Evolutionary conservation across 805 yeast genomes (phyloP), one percentile per base, ranked within the genome.

Genomic region (Starmera amethionina): DNA sequence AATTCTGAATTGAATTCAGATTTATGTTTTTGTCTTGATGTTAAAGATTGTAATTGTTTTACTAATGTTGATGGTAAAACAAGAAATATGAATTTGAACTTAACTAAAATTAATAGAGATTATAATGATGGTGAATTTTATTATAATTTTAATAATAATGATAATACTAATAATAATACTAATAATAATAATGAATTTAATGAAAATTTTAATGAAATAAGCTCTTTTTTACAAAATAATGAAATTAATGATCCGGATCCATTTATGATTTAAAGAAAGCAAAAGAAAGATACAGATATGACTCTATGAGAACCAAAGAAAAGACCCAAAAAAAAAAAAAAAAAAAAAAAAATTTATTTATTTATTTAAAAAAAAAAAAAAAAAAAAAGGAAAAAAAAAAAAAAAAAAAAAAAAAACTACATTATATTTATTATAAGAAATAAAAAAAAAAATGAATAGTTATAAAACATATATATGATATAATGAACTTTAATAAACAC

Each of bases 191-290:
- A 22, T 30, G 31, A 25, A 13, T 19, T 8, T 22, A 13, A 34
- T 19, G 29, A 25, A 5, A 14, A 29, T 29, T 29, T 29, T 29
- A 29, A 12, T 30, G 41, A 42, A 25, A 32, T 40, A 42, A 44
- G 35, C 40, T 40, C 32, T 14, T 39, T 31, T 38, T 25, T 27
- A 30, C 40, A 41, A 40, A 35, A 43, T 14, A 37, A 40, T 13
- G 41, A 39, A 29, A 35, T 34, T 34, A 43, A 45, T 37, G 46
- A 46, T 37, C 27, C 27, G 2, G 27, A 22, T 22, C 27, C 27
- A 7, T 18, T 32, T 11, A 30, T 8, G 12, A 30, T 12, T 15
- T 5, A 14, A 15, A 15, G 18, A 18, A 30, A 28, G n/a, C n/a
- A n/a, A n/a, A n/a, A n/a, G n/a, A n/a, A n/a, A n/a, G n/a, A n/a